Base-by-base conservation (phyloP, 2,329 filamentous ascomycete genomes). In the Exophiala phaeomuriformis region DNA sequence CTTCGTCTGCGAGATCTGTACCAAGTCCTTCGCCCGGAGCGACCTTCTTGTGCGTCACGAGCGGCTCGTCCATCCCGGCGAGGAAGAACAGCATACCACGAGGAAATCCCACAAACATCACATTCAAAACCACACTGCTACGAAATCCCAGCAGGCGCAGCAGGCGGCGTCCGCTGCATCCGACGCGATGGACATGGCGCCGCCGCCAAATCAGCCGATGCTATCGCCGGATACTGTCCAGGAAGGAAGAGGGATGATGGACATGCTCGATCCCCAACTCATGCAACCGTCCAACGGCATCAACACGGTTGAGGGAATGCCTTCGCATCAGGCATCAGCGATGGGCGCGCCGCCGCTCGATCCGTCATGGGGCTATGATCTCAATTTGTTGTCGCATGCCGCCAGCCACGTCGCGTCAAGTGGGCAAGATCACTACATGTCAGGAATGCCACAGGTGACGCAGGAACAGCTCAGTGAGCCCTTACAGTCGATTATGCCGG, bases 41-140 rank as follows among this genome's bases (percentile, higher is more conserved):
- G 73, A 75, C 63, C 68, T 75, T 29, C 68, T 75, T 54, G 73
- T 75, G 58, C 73, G 73, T 64, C 73, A 75, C 68, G 72, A 75
- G 59, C 71, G 73, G 58, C 66, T 75, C 64, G 72, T 75, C 33
- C 73, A 75, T 60, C 72, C 71, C 9, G 65, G 69, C 29, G 72
- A 75, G 62, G 68, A 68, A 47, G 61, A 62, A 33, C 56, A 62
- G 32, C 60, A 61, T 52, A 61, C 59, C 49, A 59, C 59, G 29
- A 47, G 61, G 42, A 62, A 62, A 49, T 61, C 60, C 9, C 60
- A 62, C 45, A 62, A 62, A 47, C 53, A 56, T 39, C 59, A 60
- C 35, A 48, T 59, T 28, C 47, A 58, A 42, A 62, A 60, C 40
- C 58, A 56, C 37, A 57, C 56, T 52, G 40, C 43, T 33, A 43